Percentiles rank a stretch among this genome's conserved stretches.
These are phyloP conservation scores for Carpinus viminea DNA, from an alignment of 306 rosid species.

Conservation along the genomic window DNA sequence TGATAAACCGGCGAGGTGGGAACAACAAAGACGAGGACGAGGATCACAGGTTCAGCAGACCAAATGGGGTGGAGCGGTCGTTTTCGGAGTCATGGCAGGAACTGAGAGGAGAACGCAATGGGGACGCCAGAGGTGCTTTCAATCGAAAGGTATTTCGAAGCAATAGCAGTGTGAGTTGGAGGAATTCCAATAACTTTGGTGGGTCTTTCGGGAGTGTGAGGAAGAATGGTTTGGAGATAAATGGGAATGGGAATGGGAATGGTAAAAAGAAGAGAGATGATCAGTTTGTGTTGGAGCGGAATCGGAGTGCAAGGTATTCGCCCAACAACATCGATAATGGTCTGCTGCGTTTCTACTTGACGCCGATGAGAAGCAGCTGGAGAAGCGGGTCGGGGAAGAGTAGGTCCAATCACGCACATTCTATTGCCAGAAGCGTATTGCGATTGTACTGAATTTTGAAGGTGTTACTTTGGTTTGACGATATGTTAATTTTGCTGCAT, in stretches of 20 bases:
- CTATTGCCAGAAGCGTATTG: slow-evolving; percentile 94
- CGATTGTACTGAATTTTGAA: slow-evolving; percentile 69
- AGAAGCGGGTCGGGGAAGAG: slow-evolving; percentile 64
- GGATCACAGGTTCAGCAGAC: slow-evolving; percentile 63
- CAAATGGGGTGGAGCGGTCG: slow-evolving; percentile 75
- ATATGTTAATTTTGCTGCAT: slow-evolving; percentile 56
- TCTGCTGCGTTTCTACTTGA: slow-evolving; percentile 64
- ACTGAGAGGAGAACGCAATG: slow-evolving; percentile 66
- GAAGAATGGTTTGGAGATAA: slow-evolving; percentile 61
- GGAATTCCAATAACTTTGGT: slow-evolving; percentile 58
- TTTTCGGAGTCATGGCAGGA: slow-evolving; percentile 92
- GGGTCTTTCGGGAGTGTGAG: slow-evolving; percentile 59
- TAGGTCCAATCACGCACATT: slow-evolving; percentile 82
- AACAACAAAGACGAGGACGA: slow-evolving; percentile 79
- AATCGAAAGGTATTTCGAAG: slow-evolving; percentile 69
- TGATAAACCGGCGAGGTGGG: slow-evolving; percentile 65
- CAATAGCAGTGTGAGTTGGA: slow-evolving; percentile 94
- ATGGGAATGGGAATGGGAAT: slow-evolving; percentile 44
- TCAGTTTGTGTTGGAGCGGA: slow-evolving; percentile 74
- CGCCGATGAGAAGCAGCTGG: slow-evolving; percentile 80
- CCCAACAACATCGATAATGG: slow-evolving; percentile 75
- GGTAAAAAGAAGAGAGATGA: slow-evolving; percentile 73
- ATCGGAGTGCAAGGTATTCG: slow-evolving; percentile 80
- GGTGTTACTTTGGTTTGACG: slow-evolving; percentile 60
- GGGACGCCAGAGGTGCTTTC: slow-evolving; percentile 52